phyloP scores from a whole-genome alignment of 768 basidiomycete genomes.

The Tylopilus vinaceipallidus region DNA sequence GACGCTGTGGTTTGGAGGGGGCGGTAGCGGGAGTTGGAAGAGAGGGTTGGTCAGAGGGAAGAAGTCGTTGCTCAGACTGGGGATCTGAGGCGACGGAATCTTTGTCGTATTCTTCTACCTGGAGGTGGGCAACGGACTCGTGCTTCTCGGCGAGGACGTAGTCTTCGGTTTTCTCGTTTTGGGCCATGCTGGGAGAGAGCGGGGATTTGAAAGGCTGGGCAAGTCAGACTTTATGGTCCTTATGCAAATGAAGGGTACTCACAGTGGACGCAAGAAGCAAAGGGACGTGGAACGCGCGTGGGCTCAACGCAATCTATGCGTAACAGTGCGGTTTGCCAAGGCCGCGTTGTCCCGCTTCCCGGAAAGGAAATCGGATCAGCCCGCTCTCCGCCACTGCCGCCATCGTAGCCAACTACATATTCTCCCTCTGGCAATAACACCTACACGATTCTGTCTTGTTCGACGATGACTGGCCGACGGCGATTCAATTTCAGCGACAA shows the following conservation, averaged over 20 bases:
- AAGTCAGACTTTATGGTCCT: not conserved
- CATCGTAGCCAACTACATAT: too few species aligned
- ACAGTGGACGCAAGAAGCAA: constrained; percentile 8
- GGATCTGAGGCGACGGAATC: constrained; percentile 3
- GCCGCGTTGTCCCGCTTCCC: not conserved
- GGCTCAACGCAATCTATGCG: not conserved
- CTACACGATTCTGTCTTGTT: too few species aligned
- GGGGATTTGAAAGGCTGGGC: not conserved
- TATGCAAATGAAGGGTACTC: not conserved
- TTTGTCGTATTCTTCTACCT: constrained; percentile 19
- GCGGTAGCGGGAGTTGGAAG: constrained; percentile 62
- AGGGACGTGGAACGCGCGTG: not conserved
- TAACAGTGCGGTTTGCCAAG: not conserved
- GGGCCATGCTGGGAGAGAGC: constrained; percentile 15
- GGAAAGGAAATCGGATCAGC: not conserved
- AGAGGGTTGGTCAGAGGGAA: constrained; percentile 16
- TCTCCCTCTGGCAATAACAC: too few species aligned
- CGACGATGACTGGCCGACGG: too few species aligned
- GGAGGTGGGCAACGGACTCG: constrained; percentile 14
- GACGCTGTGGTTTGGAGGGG: constrained; percentile 39
- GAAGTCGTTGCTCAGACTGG: not conserved
- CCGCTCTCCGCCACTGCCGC: too few species aligned
- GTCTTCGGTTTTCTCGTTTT: constrained; percentile 24
- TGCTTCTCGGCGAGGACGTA: constrained; percentile 16
- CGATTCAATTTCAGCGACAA: too few species aligned